These are phyloP conservation scores for Chytriomyces sp. DNA, from an alignment of 192 early-diverging fungal species.

Conservation along the genomic window DNA sequence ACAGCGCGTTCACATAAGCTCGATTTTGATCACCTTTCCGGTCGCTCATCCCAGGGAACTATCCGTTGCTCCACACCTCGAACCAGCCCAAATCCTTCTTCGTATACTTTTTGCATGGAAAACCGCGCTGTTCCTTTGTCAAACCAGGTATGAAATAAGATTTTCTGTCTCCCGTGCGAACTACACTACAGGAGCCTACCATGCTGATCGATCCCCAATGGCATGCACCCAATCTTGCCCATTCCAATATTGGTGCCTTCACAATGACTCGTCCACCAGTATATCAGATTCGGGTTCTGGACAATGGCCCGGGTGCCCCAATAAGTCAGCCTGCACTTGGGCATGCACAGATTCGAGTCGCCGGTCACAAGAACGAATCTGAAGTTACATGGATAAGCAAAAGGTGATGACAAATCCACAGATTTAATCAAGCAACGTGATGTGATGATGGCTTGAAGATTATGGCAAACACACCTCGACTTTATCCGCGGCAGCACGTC, in stretches of 20 bases:
- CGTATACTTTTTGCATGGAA: not conserved
- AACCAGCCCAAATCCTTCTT: not conserved
- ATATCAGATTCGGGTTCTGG: not conserved
- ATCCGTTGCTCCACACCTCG: not conserved
- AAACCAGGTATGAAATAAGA: too few relatives aligned
- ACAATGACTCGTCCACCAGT: constrained; percentile 2
- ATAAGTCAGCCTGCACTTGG: not conserved
- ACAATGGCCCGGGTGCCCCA: not conserved
- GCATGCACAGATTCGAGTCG: not conserved
- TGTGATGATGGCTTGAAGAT: too few relatives aligned
- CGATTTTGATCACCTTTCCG: not conserved
- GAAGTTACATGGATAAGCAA: too few relatives aligned
- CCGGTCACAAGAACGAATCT: not conserved
- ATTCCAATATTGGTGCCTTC: not conserved
- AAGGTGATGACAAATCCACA: too few relatives aligned
- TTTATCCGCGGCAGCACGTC: not conserved
- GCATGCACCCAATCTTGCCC: not conserved
- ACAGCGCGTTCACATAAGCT: too few relatives aligned
- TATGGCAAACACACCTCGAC: too few relatives aligned
- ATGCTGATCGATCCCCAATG: not conserved
- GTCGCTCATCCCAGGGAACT: not conserved
- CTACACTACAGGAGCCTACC: too few relatives aligned
- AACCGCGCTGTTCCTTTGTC: not conserved
- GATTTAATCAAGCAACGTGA: too few relatives aligned
- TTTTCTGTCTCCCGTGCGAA: too few relatives aligned